These are phyloP conservation scores for Zygoascus flipseniorum DNA, from an alignment of 805 yeast species.

Conservation along the genomic window DNA sequence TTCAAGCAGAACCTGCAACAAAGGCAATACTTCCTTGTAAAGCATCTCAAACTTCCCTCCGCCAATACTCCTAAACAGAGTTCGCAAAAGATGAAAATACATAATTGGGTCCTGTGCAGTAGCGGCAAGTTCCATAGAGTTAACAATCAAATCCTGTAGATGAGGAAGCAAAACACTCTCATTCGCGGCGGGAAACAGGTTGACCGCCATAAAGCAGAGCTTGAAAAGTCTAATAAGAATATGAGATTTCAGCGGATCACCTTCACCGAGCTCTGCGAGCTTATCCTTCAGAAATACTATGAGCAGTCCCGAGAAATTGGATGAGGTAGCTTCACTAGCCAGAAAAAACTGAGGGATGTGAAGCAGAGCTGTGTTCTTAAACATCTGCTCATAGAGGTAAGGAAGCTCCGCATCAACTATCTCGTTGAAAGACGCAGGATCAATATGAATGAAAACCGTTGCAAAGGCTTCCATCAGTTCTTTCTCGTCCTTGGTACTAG, in stretches of 20 bases:
- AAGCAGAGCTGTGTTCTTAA: conserved; percentile 73
- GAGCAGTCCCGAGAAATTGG: conserved; percentile 80
- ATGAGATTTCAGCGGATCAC: conserved; percentile 67
- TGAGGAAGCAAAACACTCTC: conserved; percentile 87
- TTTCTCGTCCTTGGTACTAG: conserved; percentile 86
- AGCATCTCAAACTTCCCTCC: conserved; percentile 93
- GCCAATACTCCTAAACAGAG: conserved; percentile 87
- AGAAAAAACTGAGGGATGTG: conserved; percentile 91
- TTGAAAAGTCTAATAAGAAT: conserved; percentile 81
- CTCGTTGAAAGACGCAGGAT: conserved; percentile 92
- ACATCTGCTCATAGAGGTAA: conserved; percentile 66
- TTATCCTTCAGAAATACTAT: conserved; percentile 67
- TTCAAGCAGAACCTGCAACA: conserved; percentile 77
- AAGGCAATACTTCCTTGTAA: conserved; percentile 87
- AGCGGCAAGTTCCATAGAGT: conserved; percentile 70
- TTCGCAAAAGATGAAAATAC: conserved; percentile 79
- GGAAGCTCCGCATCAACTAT: conserved; percentile 75
- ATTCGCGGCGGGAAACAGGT: conserved; percentile 73
- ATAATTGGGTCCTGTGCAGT: conserved; percentile 85
- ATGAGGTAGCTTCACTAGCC: conserved; percentile 90
- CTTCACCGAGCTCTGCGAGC: conserved; percentile 70
- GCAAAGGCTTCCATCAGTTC: conserved; percentile 95
- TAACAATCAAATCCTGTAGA: conserved; percentile 70
- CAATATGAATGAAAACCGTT: conserved; percentile 85
- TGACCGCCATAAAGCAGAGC: conserved; percentile 92